A percentile compares a stretch with the other conserved stretches of the same genome.
These are phyloP conservation scores for Podospora appendiculata DNA, from an alignment of 495 filamentous ascomycete species.

Conservation along the genomic window DNA sequence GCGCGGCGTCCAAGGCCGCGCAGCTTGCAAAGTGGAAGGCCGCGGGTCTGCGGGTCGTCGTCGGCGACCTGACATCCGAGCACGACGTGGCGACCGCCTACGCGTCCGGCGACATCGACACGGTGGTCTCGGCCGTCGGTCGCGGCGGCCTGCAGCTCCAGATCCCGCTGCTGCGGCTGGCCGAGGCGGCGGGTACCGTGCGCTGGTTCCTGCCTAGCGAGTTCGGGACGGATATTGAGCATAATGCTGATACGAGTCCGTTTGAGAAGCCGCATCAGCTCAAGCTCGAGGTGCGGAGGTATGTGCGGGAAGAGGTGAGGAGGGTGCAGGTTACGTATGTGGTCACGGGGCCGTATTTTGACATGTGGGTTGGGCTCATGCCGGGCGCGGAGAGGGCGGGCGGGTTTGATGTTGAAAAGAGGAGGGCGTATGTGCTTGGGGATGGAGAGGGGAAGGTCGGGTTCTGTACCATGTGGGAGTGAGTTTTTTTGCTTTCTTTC, in stretches of 20 bases:
- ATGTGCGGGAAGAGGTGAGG: slow-evolving; percentile 42
- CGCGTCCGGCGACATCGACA: slow-evolving; percentile 45
- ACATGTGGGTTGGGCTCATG: slow-evolving; percentile 48
- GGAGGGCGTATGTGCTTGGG: slow-evolving; percentile 51
- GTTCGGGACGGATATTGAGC: slow-evolving; percentile 69
- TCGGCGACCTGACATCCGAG: slow-evolving; percentile 49
- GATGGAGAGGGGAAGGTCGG: slow-evolving; percentile 50
- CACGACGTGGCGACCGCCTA: slow-evolving; percentile 48
- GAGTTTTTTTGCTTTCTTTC: slow-evolving; percentile 21
- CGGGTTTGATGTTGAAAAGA: slow-evolving; percentile 47
- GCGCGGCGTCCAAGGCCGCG: slow-evolving; percentile 41
- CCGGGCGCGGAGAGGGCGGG: slow-evolving; percentile 30
- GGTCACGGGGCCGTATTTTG: slow-evolving; percentile 63
- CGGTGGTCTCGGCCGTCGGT: slow-evolving; percentile 57
- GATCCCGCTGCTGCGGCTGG: slow-evolving; percentile 50
- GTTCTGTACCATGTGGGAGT: slow-evolving; percentile 63
- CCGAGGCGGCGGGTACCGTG: slow-evolving; percentile 46
- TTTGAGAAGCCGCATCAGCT: slow-evolving; percentile 60
- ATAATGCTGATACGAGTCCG: slow-evolving; percentile 45
- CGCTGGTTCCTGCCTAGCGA: slow-evolving; percentile 66
- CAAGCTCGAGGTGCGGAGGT: slow-evolving; percentile 58
- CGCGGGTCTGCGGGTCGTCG: slow-evolving; percentile 48
- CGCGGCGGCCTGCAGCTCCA: slow-evolving; percentile 50
- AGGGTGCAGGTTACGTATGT: slow-evolving; percentile 58
- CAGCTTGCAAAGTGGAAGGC: slow-evolving; percentile 39